A percentile compares a stretch with the other conserved stretches of the same genome.
Conservation (phyloP, 495 filamentous ascomycete species). For the Wilcoxina mikolae region DNA sequence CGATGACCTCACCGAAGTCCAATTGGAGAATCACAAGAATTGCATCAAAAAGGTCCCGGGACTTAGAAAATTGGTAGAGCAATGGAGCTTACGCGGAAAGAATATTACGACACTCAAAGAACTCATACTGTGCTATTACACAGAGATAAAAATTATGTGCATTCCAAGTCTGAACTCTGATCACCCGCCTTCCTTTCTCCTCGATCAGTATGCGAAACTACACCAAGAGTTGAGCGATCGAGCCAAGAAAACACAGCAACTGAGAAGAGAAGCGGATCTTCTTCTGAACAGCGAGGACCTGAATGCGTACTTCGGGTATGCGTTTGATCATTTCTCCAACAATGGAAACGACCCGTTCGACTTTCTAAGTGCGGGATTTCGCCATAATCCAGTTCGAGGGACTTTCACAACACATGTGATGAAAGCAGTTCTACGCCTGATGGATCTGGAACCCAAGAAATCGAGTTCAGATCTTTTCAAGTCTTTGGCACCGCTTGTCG, state of each 20-base stretch:
- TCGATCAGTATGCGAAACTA: background rate
- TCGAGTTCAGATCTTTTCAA: constrained; percentile 19
- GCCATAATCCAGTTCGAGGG: constrained; percentile 30
- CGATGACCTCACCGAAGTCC: constrained; percentile 20
- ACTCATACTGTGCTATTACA: constrained; percentile 23
- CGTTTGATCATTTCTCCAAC: constrained; percentile 31
- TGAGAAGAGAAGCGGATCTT: constrained; percentile 11
- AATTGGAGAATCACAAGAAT: constrained; percentile 14
- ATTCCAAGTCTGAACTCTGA: constrained; percentile 10
- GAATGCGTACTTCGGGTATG: constrained; percentile 28
- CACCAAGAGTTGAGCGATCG: background rate
- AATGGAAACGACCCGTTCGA: constrained; percentile 31
- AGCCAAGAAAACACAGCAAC: background rate
- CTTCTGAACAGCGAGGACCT: constrained; percentile 29
- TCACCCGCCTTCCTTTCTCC: constrained; percentile 5
- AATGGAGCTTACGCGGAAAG: constrained; percentile 7
- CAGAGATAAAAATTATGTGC: constrained; percentile 22
- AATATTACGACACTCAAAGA: constrained; percentile 14
- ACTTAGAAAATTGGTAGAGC: constrained; percentile 4
- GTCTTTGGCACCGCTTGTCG: constrained; percentile 25
- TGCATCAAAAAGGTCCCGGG: constrained; percentile 9
- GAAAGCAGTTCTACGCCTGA: constrained; percentile 21
- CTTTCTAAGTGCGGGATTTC: constrained; percentile 31
- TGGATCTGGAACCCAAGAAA: constrained; percentile 1
- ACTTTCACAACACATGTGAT: constrained; percentile 31